Percentiles rank a stretch among this genome's conserved stretches.
These are phyloP conservation scores for Breynia disticha DNA, from an alignment of 441 rosid genomes.

Conservation along the genomic window DNA sequence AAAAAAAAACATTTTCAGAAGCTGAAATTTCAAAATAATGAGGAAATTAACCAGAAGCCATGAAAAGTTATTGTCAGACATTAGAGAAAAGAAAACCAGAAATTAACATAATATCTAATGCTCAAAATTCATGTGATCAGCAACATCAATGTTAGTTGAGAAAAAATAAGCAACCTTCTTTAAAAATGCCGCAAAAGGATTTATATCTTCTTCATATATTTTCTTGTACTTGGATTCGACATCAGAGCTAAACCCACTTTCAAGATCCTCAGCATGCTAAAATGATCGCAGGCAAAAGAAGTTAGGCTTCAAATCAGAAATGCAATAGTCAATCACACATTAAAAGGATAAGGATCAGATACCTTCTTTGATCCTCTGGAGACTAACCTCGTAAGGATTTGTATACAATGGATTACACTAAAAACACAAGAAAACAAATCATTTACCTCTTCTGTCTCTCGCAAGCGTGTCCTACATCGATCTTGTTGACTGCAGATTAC, in stretches of 20 bases:
- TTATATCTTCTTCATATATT: conserved; percentile 94
- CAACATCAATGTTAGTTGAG: background rate
- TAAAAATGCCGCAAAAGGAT: conserved; percentile 99
- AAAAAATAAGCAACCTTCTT: conserved; percentile 54
- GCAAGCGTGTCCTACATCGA: conserved; percentile 76
- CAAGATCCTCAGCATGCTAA: conserved; percentile 81
- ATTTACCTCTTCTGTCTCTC: conserved; percentile 87
- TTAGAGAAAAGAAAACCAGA: no score
- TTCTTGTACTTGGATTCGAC: conserved; percentile 97
- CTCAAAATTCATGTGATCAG: background rate
- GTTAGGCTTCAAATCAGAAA: no score
- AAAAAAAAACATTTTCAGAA: no score
- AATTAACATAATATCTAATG: background rate
- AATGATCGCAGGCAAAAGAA: conserved; percentile 6
- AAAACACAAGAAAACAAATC: conserved; percentile 2
- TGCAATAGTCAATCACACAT: no score
- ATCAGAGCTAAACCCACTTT: conserved; percentile 92
- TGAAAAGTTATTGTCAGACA: no score
- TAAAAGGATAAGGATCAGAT: background rate
- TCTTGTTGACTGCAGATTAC: conserved; percentile 96
- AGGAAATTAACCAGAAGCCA: no score
- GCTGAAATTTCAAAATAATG: no score
- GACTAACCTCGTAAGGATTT: conserved; percentile 60
- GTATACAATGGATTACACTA: conserved; percentile 1
- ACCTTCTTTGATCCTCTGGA: conserved; percentile 95